Evolutionary conservation across 2,329 filamentous ascomycete species (phyloP).

Genomic region (Seiridium cupressi): DNA sequence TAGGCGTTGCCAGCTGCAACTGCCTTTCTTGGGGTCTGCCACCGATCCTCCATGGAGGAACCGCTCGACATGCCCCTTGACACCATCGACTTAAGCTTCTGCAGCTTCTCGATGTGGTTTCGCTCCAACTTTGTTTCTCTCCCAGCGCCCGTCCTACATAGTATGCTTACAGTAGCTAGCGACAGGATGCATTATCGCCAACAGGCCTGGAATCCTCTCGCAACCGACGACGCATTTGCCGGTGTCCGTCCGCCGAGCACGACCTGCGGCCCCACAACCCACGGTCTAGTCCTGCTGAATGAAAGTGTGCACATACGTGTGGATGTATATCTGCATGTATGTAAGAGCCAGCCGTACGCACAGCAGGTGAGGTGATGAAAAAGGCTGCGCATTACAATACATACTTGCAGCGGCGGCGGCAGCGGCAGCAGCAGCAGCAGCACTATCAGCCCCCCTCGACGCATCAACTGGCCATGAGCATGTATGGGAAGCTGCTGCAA

Average conservation of each 20-base stretch:
- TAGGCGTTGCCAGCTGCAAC: conserved; percentile 4
- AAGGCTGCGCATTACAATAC: not conserved
- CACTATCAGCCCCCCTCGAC: no score
- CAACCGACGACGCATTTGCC: not conserved
- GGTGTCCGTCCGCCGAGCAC: not conserved
- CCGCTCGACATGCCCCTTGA: not conserved
- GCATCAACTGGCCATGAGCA: no score
- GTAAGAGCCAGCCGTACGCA: not conserved
- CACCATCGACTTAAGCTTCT: not conserved
- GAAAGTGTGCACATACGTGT: no score
- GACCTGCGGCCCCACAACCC: no score
- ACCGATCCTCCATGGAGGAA: conserved; percentile 3
- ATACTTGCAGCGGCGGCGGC: not conserved
- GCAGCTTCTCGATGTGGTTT: conserved; percentile 6
- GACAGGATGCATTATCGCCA: not conserved
- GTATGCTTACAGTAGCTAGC: not conserved
- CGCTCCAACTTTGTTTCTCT: conserved; percentile 2
- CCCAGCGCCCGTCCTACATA: no score
- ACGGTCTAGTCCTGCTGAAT: no score
- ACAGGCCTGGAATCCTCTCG: not conserved
- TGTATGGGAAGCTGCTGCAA: no score
- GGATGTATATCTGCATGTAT: not conserved
- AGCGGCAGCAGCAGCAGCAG: no score
- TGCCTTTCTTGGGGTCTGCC: conserved; percentile 8
- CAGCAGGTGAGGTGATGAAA: not conserved